Evolutionary conservation across 176 grass and related monocot genomes (phyloP).

Genomic region (Dactylis glomerata): DNA sequence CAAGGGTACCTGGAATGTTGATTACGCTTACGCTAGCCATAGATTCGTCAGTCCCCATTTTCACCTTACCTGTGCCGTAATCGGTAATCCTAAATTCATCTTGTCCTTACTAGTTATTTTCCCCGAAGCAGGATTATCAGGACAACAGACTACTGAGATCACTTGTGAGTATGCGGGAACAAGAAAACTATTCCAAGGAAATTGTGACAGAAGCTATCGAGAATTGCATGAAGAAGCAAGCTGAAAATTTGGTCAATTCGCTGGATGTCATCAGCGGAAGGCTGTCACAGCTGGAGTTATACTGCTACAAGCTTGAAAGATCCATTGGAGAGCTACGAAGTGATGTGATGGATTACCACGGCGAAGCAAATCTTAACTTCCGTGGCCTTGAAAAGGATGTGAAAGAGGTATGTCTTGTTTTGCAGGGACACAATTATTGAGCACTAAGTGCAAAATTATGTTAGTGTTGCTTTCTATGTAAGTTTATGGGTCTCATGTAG

Average conservation of each 20-base stretch:
- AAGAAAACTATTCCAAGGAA: slow-evolving; percentile 64
- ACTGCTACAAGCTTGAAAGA: slow-evolving; percentile 83
- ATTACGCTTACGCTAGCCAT: background rate
- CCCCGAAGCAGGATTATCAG: slow-evolving; percentile 55
- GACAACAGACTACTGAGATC: slow-evolving; percentile 60
- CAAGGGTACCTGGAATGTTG: background rate
- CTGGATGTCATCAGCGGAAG: slow-evolving; percentile 85
- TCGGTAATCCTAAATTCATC: background rate
- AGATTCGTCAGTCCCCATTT: background rate
- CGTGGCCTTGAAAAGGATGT: slow-evolving; percentile 69
- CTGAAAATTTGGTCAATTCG: slow-evolving; percentile 72
- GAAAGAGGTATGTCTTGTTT: slow-evolving; percentile 62
- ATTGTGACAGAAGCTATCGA: slow-evolving; percentile 60
- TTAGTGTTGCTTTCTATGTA: background rate
- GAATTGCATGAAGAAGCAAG: slow-evolving; percentile 98
- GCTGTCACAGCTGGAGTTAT: slow-evolving; percentile 79
- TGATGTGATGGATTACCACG: slow-evolving; percentile 78
- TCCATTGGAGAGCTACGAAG: slow-evolving; percentile 77
- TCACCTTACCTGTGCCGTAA: background rate
- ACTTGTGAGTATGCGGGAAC: slow-evolving; percentile 69
- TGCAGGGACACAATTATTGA: background rate
- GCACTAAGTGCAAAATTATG: background rate
- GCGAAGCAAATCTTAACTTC: slow-evolving; percentile 63
- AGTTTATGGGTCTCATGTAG: background rate
- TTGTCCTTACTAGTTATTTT: background rate